A percentile compares a stretch with the other conserved stretches of the same genome.
These are phyloP conservation scores for Adansonia rubrostipa DNA, from an alignment of 441 rosid genomes.

Conservation along the genomic window DNA sequence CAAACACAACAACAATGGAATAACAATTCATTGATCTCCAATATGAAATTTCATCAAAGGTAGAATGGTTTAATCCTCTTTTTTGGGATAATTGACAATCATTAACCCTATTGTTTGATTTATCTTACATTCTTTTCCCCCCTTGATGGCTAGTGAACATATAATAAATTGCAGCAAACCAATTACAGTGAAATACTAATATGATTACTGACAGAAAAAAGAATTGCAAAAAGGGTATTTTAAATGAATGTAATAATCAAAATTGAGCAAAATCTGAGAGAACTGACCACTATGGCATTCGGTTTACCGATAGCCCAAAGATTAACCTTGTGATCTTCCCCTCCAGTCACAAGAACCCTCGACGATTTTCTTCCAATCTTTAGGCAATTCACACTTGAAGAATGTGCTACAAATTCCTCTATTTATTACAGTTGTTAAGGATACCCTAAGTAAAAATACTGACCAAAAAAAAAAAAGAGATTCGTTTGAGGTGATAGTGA, in stretches of 20 bases:
- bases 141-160: neutral
- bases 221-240: neutral
- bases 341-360: conserved; percentile 91
- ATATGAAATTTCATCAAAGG: neutral
- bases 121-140: neutral
- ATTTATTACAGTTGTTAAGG: conserved; percentile 52
- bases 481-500: conserved; percentile 22
- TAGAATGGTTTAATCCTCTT: neutral
- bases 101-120: neutral
- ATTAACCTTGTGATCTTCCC: conserved; percentile 98
- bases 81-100: neutral
- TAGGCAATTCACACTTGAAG: conserved; percentile 92
- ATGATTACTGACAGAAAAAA: neutral
- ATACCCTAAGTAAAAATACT: conserved; percentile 28
- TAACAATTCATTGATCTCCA: conserved; percentile 9
- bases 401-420: conserved; percentile 99
- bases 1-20: neutral
- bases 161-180: neutral
- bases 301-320: conserved; percentile 99
- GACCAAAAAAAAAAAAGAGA: conserved; percentile 24
- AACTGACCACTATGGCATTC: conserved; percentile 88
- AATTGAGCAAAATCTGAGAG: conserved; percentile 8
- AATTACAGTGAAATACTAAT: neutral
- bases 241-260: neutral
- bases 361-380: conserved; percentile 98